These are phyloP conservation scores for Citrus sinensis DNA, from an alignment of 345 rosid genomes.

Conservation along the genomic window DVS_A1.0 CM039162.1:22769001-22769500, in stretches of 20 bases:
- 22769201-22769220: slow-evolving; percentile 95
- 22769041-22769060: not conserved
- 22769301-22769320: not conserved
- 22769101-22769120: not conserved
- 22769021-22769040: not conserved
- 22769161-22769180: slow-evolving; percentile 76
- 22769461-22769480: slow-evolving; percentile 75
- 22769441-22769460: slow-evolving; percentile 92
- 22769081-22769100: not conserved
- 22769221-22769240: slow-evolving; percentile 82
- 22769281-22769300: not conserved
- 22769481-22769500: slow-evolving; percentile 83
- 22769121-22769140: slow-evolving; percentile 2
- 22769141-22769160: slow-evolving; percentile 60
- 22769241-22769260: slow-evolving; percentile 14
- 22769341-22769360: not conserved
- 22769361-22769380: not conserved
- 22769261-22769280: slow-evolving; percentile 1
- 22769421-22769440: slow-evolving; percentile 86
- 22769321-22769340: slow-evolving; percentile 1
- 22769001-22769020: slow-evolving; percentile 45
- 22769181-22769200: slow-evolving; percentile 92
- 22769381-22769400: not conserved
- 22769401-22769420: slow-evolving; percentile 15
- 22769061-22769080: not conserved